These are phyloP conservation scores for Argentina anserina DNA, from an alignment of 306 rosid species.

Conservation along the genomic window DNA sequence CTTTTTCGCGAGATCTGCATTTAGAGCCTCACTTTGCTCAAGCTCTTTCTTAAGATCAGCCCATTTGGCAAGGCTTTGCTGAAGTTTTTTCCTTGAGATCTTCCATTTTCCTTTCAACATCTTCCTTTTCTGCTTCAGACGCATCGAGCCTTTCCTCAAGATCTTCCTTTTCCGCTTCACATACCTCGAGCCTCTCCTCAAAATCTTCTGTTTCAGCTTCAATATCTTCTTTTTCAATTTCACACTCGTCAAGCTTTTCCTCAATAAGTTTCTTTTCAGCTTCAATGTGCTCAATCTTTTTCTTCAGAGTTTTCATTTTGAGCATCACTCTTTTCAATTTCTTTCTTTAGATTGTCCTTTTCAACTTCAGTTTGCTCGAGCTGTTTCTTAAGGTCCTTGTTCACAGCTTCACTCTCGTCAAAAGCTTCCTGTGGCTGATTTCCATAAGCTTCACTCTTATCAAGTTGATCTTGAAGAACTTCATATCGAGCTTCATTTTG, in stretches of 20 bases:
- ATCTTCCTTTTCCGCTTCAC: neutral
- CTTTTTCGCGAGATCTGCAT: too few relatives aligned
- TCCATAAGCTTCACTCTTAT: neutral
- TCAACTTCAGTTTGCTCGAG: neutral
- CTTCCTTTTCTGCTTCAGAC: neutral
- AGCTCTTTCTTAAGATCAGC: neutral
- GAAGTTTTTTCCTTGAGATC: neutral
- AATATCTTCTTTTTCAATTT: slow-evolving; percentile 42
- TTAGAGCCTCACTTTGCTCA: slow-evolving; percentile 7
- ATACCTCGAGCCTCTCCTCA: neutral
- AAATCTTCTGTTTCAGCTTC: slow-evolving; percentile 47
- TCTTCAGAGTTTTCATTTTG: neutral
- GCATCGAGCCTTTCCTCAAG: neutral
- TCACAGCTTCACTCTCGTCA: neutral
- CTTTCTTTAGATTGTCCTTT: neutral
- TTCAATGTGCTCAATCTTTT: neutral
- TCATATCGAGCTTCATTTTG: neutral
- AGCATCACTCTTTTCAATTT: neutral
- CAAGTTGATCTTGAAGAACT: neutral
- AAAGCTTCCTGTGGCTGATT: neutral
- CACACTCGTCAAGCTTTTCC: slow-evolving; percentile 36
- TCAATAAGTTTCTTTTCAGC: slow-evolving; percentile 12
- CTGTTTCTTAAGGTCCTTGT: neutral
- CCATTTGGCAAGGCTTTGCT: neutral
- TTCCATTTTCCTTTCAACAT: slow-evolving; percentile 16